phyloP scores from a whole-genome alignment of 83 land plant species.

The Picea abies region DNA sequence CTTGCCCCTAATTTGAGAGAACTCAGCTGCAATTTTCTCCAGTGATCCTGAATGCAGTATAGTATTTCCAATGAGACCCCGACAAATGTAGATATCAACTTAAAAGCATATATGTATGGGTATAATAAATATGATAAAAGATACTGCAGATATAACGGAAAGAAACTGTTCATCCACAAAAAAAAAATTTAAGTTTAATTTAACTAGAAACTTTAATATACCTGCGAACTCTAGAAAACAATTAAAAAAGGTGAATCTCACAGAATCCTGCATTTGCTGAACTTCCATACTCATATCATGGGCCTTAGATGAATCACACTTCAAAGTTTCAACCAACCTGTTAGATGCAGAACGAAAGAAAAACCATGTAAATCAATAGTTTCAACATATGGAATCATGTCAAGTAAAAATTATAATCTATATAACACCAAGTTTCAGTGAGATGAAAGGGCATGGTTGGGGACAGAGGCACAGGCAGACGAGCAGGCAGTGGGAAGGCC shows the following conservation, averaged over 20 bases:
- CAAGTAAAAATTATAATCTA: too few relatives aligned
- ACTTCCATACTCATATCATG: constrained; percentile 63
- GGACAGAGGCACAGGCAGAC: too few relatives aligned
- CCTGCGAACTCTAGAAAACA: constrained; percentile 87
- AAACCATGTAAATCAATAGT: background rate
- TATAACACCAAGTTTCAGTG: too few relatives aligned
- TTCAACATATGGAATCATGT: background rate
- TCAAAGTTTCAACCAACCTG: constrained; percentile 81
- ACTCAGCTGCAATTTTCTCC: constrained; percentile 59
- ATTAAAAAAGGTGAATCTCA: constrained; percentile 78
- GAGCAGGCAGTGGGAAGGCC: too few relatives aligned
- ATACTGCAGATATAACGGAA: constrained; percentile 1
- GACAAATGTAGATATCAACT: background rate
- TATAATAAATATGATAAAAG: background rate
- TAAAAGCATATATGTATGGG: background rate
- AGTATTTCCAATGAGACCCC: background rate
- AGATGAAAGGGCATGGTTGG: too few relatives aligned
- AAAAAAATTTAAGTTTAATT: background rate
- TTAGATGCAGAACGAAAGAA: constrained; percentile 13
- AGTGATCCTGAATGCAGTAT: constrained; percentile 52
- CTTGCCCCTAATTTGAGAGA: constrained; percentile 33
- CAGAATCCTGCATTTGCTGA: constrained; percentile 79
- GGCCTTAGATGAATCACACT: constrained; percentile 50
- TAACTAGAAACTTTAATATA: constrained; percentile 19
- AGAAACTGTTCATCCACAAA: background rate